Conservation (phyloP, 352 stramenopile species). For the Pythium myriotylum region DNA sequence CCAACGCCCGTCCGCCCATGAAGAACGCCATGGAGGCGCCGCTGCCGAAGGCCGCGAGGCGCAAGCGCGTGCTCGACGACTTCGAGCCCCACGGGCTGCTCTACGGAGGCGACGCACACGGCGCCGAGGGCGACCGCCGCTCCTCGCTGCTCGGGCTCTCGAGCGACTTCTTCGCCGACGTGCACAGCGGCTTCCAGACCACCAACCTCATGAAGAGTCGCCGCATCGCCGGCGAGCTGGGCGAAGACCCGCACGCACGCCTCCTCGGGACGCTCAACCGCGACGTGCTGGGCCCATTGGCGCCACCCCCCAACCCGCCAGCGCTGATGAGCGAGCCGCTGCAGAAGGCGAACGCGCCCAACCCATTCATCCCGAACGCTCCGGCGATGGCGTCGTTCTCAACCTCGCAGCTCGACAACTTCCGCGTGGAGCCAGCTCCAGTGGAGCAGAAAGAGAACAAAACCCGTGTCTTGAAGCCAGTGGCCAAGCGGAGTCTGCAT, state of each 20-base stretch:
- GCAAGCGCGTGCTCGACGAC: conserved; percentile 44
- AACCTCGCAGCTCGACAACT: conserved; percentile 23
- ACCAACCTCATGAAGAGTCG: conserved; percentile 28
- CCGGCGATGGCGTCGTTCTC: conserved; percentile 17
- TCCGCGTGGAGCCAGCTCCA: conserved; percentile 16
- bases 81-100: conserved; percentile 18
- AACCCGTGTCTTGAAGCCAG: conserved; percentile 27
- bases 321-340: conserved; percentile 21
- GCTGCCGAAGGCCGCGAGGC: conserved; percentile 11
- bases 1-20: neutral
- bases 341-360: conserved; percentile 12
- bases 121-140: conserved; percentile 4
- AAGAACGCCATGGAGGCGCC: conserved; percentile 29
- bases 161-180: conserved; percentile 23
- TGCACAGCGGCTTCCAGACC: conserved; percentile 26
- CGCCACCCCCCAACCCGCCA: conserved; percentile 4
- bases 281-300: conserved; percentile 16
- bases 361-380: conserved; percentile 7
- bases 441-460: conserved; percentile 44
- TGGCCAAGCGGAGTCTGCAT: conserved; percentile 27
- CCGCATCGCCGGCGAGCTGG: conserved; percentile 18
- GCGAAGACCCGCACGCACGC: conserved; percentile 3
- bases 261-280: conserved; percentile 4
- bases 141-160: conserved; percentile 17
- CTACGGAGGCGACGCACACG: conserved; percentile 10